Evolutionary conservation across 306 rosid genomes (phyloP).

Genomic region (Prinsepia uniflora): DNA sequence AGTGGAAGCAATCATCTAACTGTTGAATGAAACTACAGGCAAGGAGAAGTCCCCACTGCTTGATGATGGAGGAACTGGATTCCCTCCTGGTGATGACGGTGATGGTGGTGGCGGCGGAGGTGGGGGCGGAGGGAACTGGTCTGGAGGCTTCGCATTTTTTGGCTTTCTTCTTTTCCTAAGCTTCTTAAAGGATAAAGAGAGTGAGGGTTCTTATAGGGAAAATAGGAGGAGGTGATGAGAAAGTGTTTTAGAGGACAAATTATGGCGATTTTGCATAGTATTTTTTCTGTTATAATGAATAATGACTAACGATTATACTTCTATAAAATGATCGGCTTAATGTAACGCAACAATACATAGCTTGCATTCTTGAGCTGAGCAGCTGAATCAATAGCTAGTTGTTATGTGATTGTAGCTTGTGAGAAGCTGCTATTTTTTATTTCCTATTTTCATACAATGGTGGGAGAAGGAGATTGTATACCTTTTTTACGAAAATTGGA

Average conservation of each 20-base stretch:
- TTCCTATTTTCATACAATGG: no score
- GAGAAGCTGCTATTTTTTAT: neutral
- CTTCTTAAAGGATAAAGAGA: slow-evolving; percentile 81
- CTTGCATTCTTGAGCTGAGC: neutral
- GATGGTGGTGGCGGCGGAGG: slow-evolving; percentile 96
- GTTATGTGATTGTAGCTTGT: neutral
- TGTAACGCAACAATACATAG: neutral
- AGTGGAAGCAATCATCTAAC: slow-evolving; percentile 9
- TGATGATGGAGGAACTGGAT: slow-evolving; percentile 74
- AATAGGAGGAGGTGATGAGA: slow-evolving; percentile 54
- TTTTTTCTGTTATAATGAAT: neutral
- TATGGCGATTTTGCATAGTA: neutral
- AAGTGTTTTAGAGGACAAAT: neutral
- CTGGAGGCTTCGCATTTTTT: slow-evolving; percentile 93
- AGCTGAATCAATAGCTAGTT: neutral
- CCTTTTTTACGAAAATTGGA: no score
- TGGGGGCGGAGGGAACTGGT: slow-evolving; percentile 95
- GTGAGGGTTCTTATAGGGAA: slow-evolving; percentile 55
- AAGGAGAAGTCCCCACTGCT: slow-evolving; percentile 90
- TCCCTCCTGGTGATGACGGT: slow-evolving; percentile 88
- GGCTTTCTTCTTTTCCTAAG: slow-evolving; percentile 95
- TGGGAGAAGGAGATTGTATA: no score
- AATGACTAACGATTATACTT: neutral
- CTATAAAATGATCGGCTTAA: neutral
- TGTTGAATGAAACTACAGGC: slow-evolving; percentile 47